A percentile compares a stretch with the other conserved stretches of the same genome.
Evolutionary conservation across 1,284 basidiomycete genomes (phyloP).

Genomic region (Takashimella tepidaria): DNA sequence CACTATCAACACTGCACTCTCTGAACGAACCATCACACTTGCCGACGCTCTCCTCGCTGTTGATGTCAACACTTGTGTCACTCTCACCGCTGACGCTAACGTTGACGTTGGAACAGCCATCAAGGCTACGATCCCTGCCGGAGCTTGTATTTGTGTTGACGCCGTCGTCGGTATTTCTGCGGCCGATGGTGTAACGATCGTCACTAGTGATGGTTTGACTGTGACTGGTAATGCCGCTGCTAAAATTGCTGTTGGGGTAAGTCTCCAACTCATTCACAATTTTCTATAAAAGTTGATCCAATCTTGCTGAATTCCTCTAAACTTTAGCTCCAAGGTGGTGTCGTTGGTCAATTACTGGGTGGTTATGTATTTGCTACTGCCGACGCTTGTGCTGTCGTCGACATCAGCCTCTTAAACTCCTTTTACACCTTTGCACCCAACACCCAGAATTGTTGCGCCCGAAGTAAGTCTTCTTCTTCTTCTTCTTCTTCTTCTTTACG

Average conservation of each 20-base stretch:
- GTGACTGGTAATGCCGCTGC: not conserved
- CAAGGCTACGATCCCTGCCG: not conserved
- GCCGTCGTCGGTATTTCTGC: not conserved
- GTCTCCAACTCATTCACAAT: no score
- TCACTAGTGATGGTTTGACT: not conserved
- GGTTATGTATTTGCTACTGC: no score
- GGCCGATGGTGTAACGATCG: not conserved
- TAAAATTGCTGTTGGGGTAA: not conserved
- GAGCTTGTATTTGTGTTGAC: not conserved
- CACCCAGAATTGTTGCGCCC: slow-evolving; percentile 14
- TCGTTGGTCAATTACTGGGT: no score
- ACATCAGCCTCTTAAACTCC: slow-evolving; percentile 4
- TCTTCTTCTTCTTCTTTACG: not conserved
- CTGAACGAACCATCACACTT: no score
- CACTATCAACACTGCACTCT: no score
- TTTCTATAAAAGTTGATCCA: no score
- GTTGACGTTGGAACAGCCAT: not conserved
- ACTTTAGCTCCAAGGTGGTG: no score
- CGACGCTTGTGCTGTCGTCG: not conserved
- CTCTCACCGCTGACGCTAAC: not conserved
- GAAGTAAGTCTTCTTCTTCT: slow-evolving; percentile 7
- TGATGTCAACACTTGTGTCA: not conserved
- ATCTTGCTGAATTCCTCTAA: no score
- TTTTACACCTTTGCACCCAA: slow-evolving; percentile 9
- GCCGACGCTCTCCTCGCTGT: not conserved